phyloP scores from a whole-genome alignment of 2,329 filamentous ascomycete species.

The Phialophora chinensis region DNA sequence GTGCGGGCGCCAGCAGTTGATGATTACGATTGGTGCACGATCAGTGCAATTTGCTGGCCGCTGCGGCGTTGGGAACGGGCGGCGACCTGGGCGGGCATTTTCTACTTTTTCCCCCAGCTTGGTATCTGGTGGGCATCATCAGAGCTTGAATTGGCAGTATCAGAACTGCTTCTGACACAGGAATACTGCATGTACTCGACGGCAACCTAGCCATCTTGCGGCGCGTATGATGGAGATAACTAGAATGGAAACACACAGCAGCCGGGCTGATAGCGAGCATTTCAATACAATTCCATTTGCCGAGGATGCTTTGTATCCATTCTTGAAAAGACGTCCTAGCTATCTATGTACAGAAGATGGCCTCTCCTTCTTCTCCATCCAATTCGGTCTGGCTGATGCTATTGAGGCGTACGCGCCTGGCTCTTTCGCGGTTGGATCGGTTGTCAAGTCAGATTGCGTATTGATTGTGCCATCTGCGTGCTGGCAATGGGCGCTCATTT shows the following conservation, averaged over 20 bases:
- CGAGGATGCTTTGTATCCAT: not conserved
- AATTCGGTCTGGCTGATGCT: not conserved
- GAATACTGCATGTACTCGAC: not conserved
- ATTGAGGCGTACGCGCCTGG: not conserved
- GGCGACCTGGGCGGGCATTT: not conserved
- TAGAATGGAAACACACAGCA: not conserved
- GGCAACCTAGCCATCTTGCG: not conserved
- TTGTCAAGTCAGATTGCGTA: not conserved
- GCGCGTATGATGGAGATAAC: not conserved
- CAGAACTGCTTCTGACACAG: not conserved
- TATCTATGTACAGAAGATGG: not conserved
- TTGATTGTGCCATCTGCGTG: not conserved
- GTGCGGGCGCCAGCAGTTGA: not conserved
- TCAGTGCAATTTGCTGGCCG: not conserved
- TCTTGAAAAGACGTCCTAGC: not conserved
- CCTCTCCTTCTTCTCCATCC: not conserved
- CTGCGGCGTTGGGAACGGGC: not conserved
- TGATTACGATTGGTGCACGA: not conserved
- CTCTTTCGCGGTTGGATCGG: not conserved
- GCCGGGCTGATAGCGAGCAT: not conserved
- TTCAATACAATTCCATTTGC: constrained; percentile 40
- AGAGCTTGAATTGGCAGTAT: not conserved
- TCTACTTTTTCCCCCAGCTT: not conserved
- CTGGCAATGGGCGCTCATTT: constrained; percentile 4
- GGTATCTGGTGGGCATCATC: not conserved